Evolutionary conservation across 192 early-diverging fungal genomes (phyloP).

Genomic region (Bifiguratus adelaidae): DNA sequence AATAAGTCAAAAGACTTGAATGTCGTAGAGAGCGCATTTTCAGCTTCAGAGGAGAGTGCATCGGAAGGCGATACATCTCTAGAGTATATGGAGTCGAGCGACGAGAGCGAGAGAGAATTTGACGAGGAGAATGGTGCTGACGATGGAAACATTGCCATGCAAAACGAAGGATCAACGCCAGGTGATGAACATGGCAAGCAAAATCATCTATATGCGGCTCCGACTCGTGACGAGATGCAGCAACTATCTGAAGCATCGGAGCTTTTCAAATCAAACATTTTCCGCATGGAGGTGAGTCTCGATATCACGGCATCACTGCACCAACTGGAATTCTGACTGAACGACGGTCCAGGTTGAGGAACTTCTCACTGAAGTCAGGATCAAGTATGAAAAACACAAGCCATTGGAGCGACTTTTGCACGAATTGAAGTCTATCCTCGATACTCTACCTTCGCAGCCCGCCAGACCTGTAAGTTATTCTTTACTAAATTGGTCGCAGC

Average conservation of each 20-base stretch:
- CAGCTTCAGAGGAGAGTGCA: too few relatives aligned
- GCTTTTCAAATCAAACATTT: constrained; percentile 85
- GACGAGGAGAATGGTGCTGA: constrained; percentile 30
- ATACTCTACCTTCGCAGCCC: constrained; percentile 35
- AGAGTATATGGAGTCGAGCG: too few relatives aligned
- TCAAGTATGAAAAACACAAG: constrained; percentile 48
- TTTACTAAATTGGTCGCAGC: too few relatives aligned
- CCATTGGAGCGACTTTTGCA: constrained; percentile 55
- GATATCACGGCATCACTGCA: constrained; percentile 16
- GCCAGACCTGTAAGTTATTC: constrained; percentile 34
- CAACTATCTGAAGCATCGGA: constrained; percentile 71
- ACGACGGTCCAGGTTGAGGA: constrained; percentile 50
- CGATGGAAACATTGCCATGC: constrained; percentile 26
- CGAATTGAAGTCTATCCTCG: constrained; percentile 57
- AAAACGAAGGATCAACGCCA: constrained; percentile 20
- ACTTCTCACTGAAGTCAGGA: constrained; percentile 51
- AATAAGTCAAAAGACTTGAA: too few relatives aligned
- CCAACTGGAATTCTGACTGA: constrained; percentile 5
- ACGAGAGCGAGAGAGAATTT: too few relatives aligned
- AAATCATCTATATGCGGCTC: constrained; percentile 24
- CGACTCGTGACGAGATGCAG: constrained; percentile 75
- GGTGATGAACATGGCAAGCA: constrained; percentile 21
- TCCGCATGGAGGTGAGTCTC: constrained; percentile 65
- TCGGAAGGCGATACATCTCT: too few relatives aligned
- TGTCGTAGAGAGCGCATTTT: too few relatives aligned